Base-by-base conservation (phyloP, 108 stramenopile species). In the Asterionellopsis glacialis region DNA sequence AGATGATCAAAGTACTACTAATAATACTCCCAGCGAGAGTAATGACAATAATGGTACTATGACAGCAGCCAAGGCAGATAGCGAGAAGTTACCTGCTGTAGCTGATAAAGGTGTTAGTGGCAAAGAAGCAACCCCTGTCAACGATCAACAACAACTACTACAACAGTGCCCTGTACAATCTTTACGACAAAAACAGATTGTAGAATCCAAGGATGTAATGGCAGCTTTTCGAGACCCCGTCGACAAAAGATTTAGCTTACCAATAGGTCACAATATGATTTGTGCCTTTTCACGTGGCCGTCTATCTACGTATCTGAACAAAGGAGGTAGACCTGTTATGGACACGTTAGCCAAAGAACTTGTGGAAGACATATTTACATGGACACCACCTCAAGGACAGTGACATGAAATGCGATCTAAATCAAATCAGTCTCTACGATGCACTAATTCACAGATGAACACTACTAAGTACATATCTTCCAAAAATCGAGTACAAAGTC, bases 191-290 rank as follows among this genome's bases (percentile, higher is more conserved):
- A 54, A 52, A 62, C 72, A 79, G 40, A 57, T 77, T n/a, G 68
- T 78, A 9, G 55, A 58, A 49, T 87, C 90, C 11, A 75, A 56
- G 11, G 75, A 81, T 38, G 57, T 79, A 23, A 81, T 67, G 0
- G 61, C 61, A 38, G 81, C 72, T 21, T 60, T 75, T 23, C 15
- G 59, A 13, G 23, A 42, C 13, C 48, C 51, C 0, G 61, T 18
- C 7, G 69, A 72, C n/a, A 67, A 79, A 50, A 58, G 67, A 57
- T 18, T 93, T 9, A 47, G 69, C 18, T 51, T 83, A 21, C 92
- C 92, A 19, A 24, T 86, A 39, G 92, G 87, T 7, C 92, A 93
- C 63, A 85, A 87, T 45, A 87, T 93, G 60, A 90, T 93, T 74
- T 84, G 90, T 0, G 92, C 92, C 0, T 86, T 90, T 64, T 81